Conservation (phyloP, 495 filamentous ascomycete genomes). For the Penicillium waksmanii region DNA sequence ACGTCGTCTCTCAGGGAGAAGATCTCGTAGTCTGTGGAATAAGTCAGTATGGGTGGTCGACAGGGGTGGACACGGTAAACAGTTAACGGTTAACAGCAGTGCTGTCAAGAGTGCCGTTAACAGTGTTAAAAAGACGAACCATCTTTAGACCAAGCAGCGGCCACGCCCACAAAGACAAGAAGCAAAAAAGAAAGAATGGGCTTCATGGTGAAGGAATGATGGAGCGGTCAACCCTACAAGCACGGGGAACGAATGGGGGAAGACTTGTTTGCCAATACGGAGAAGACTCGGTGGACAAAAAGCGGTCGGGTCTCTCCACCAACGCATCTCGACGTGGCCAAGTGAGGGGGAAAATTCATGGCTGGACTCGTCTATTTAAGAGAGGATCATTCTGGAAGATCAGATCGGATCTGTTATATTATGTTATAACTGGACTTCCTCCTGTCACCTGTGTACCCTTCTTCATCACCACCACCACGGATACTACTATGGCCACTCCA, state of each 20-base stretch:
- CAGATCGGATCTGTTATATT: too few relatives aligned
- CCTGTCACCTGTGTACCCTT: not conserved
- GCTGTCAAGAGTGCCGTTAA: too few relatives aligned
- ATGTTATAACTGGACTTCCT: not conserved
- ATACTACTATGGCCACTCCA: too few relatives aligned
- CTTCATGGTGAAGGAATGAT: conserved; percentile 38
- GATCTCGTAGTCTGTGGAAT: conserved; percentile 84
- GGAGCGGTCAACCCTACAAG: conserved; percentile 37
- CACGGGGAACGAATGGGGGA: conserved; percentile 10
- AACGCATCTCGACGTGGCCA: conserved; percentile 8
- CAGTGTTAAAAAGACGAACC: conserved; percentile 43
- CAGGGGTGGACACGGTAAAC: too few relatives aligned
- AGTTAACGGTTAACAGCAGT: too few relatives aligned
- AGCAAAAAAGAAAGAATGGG: conserved; percentile 35
- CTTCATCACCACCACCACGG: not conserved
- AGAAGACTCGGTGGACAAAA: not conserved
- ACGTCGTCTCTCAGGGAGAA: conserved; percentile 92
- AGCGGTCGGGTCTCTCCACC: conserved; percentile 11
- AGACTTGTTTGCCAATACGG: not conserved
- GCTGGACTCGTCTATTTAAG: too few relatives aligned
- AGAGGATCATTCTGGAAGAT: too few relatives aligned
- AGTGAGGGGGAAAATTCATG: not conserved
- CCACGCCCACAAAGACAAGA: conserved; percentile 55
- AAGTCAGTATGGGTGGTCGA: too few relatives aligned
- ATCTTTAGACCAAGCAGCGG: conserved; percentile 82